Evolutionary conservation across 2,329 filamentous ascomycete genomes (phyloP).

Genomic region (Xylaria hypoxylon): DNA sequence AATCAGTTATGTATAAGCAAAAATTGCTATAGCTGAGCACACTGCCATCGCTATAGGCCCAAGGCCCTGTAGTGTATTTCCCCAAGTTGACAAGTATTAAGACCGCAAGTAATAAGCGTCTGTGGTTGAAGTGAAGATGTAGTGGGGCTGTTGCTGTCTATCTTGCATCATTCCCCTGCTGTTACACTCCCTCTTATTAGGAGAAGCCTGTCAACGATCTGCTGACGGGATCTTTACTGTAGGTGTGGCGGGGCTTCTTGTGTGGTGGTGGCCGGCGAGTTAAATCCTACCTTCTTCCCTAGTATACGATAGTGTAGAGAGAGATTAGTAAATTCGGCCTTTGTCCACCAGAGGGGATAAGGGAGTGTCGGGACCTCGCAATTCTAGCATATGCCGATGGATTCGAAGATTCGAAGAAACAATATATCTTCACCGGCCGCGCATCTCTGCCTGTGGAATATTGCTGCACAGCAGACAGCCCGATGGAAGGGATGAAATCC

Average conservation of each 20-base stretch:
- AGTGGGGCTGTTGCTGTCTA: constrained; percentile 47
- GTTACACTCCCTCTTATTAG: constrained; percentile 46
- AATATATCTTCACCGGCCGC: constrained; percentile 2
- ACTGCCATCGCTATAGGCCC: constrained; percentile 35
- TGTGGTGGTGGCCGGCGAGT: constrained; percentile 44
- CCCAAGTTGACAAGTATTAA: constrained; percentile 44
- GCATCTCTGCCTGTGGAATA: constrained; percentile 3
- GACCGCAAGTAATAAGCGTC: constrained; percentile 41
- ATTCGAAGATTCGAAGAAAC: constrained; percentile 7
- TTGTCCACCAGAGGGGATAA: constrained; percentile 7
- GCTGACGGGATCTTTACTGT: constrained; percentile 50
- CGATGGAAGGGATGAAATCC: constrained; percentile 12
- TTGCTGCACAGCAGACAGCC: constrained; percentile 19
- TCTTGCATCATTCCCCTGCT: constrained; percentile 45
- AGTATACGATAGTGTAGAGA: constrained; percentile 10
- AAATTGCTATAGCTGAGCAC: constrained; percentile 41
- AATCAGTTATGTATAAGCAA: constrained; percentile 42
- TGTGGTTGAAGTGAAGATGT: constrained; percentile 43
- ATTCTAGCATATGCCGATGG: neutral
- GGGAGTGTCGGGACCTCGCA: constrained; percentile 4
- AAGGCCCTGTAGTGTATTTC: constrained; percentile 41
- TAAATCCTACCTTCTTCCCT: constrained; percentile 25
- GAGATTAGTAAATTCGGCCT: constrained; percentile 15
- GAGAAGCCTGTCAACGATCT: constrained; percentile 48
- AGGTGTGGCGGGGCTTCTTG: constrained; percentile 49